These are phyloP conservation scores for Medakamo hakoo DNA, from an alignment of 139 green algal species.

Conservation along the genomic window DNA sequence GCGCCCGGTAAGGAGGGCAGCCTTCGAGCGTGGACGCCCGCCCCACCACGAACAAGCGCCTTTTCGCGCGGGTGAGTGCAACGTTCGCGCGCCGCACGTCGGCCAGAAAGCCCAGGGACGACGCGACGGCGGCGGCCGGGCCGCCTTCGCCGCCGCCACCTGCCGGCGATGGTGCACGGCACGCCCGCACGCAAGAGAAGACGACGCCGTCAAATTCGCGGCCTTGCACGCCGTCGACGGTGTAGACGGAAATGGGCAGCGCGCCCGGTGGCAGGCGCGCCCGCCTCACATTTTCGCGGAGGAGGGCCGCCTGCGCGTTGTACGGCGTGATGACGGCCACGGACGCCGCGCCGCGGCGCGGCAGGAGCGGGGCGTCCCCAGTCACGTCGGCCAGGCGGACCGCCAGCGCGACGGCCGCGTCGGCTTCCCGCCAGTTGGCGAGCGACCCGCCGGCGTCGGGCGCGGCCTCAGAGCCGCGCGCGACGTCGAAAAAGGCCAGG, in stretches of 20 bases:
- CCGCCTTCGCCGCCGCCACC: too few species aligned
- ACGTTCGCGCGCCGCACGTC: slow-evolving; percentile 62
- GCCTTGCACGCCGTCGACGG: slow-evolving; percentile 17
- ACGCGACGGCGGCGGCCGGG: background rate
- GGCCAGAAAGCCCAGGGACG: slow-evolving; percentile 41
- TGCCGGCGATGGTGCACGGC: too few species aligned
- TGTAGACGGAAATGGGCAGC: background rate
- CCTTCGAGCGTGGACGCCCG: too few species aligned
- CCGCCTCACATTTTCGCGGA: slow-evolving; percentile 14
- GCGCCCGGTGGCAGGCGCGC: too few species aligned
- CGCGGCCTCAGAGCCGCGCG: slow-evolving; percentile 27
- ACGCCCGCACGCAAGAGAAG: slow-evolving; percentile 45
- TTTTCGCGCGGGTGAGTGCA: slow-evolving; percentile 46
- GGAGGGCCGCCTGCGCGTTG: slow-evolving; percentile 25
- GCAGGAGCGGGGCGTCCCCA: slow-evolving; percentile 18
- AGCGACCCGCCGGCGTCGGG: slow-evolving; percentile 24
- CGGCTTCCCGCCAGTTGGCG: slow-evolving; percentile 16
- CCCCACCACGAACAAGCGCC: too few species aligned
- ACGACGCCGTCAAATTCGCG: slow-evolving; percentile 49
- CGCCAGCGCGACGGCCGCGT: slow-evolving; percentile 15
- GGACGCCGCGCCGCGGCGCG: slow-evolving; percentile 11
- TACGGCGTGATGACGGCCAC: slow-evolving; percentile 44
- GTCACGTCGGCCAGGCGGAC: slow-evolving; percentile 3
- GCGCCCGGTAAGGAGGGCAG: too few species aligned
- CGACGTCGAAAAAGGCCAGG: slow-evolving; percentile 21